Base-by-base conservation (phyloP, 2,329 filamentous ascomycete genomes). In the Calycina herbarum region DNA sequence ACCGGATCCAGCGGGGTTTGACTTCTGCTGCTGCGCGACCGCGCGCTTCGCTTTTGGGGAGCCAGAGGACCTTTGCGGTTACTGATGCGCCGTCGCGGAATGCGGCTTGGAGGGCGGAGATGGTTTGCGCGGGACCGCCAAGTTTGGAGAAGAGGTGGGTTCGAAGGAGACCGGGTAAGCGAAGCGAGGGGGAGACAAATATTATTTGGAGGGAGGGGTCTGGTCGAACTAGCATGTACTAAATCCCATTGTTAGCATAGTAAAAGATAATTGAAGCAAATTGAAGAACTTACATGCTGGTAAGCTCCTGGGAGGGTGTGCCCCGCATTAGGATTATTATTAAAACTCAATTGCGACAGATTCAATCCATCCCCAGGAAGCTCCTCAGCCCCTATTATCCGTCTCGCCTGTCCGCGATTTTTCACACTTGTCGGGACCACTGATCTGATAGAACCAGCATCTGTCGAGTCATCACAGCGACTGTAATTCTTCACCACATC, bases 11-110 rank as follows among this genome's bases (percentile, higher is more conserved):
- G 54, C 89, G 83, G 51, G 66, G 58, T 83, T 83, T 35, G 86
- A 82, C 1, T 88, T 89, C 27, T 77, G 76, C 59, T 24, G 67
- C 35, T 81, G 79, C 13, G 76, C 81, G 79, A 27, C 68, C 68
- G 13, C 57, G 45, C 10, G 59, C 48, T n/a, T 62, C 64, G 29
- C 68, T 77, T 48, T 80, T 78, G 61, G 80, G 82, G 1, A 90
- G 77, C 90, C 89, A 93, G 59, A 86, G 84, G 3, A 93, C 84
- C 73, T 91, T 91, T 4, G 89, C 89, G 0, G 90, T 93, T 3
- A 93, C 86, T 54, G 89, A 87, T 45, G 86, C 85, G 0, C 89
- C 89, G 68, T 88, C 83, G 5, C 83, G 82, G 35, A 93, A 84
- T 0, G 90, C 89, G 17, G 79, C 76, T 10, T 77, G 74, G 11